Conservation (phyloP, 257 asterid species). For the Verbascum thapsus region DNA sequence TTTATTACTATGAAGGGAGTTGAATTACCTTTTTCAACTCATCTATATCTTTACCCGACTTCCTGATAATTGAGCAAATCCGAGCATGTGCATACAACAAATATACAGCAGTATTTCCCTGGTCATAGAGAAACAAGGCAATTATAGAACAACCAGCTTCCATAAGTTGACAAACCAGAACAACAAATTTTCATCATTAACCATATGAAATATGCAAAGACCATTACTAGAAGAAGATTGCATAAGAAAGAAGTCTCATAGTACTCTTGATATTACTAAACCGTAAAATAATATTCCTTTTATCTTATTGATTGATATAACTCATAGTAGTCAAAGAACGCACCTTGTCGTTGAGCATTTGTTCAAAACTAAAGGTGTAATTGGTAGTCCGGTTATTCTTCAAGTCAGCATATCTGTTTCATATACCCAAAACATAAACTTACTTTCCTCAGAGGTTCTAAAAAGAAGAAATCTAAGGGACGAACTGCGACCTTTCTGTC, state of each 20-base stretch:
- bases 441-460: neutral
- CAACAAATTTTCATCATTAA: neutral
- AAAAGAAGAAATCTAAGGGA: slow-evolving; percentile 10
- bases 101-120: slow-evolving; percentile 99
- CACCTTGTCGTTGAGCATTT: slow-evolving; percentile 97
- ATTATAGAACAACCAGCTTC: slow-evolving; percentile 16
- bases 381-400: slow-evolving; percentile 88
- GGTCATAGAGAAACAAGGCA: slow-evolving; percentile 34
- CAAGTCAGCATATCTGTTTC: slow-evolving; percentile 87
- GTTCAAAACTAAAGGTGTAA: slow-evolving; percentile 86
- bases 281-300: neutral
- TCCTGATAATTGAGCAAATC: slow-evolving; percentile 93
- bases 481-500: no score
- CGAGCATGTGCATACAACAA: slow-evolving; percentile 97
- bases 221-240: neutral
- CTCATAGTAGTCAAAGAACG: slow-evolving; percentile 16
- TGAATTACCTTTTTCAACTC: slow-evolving; percentile 68
- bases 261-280: neutral
- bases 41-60: slow-evolving; percentile 77
- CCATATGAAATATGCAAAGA: neutral
- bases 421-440: slow-evolving; percentile 21
- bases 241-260: neutral
- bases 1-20: slow-evolving; percentile 4
- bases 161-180: neutral
- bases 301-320: no score